Base-by-base conservation (phyloP, 768 basidiomycete genomes). In the Coprinopsis marcescibilis region DNA sequence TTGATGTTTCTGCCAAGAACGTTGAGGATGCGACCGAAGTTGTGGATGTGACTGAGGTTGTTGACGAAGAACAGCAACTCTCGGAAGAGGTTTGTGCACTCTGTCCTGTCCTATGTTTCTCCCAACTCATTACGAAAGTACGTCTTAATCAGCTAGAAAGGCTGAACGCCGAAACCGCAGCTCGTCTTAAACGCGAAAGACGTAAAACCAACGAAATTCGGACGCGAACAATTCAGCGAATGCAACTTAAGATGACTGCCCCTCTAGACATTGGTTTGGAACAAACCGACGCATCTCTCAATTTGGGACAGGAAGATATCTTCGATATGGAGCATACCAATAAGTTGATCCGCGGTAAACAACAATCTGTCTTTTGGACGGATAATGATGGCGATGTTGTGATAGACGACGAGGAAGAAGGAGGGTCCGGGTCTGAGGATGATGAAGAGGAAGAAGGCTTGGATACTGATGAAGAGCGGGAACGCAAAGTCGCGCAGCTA, bases 191-290 rank as follows among this genome's bases (percentile, higher is more conserved):
- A 62, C 84, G 88, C 6, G 87, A 90, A 55, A 78, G 88, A 44
- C 79, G 92, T 45, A 78, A 82, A 27, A 81, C 84, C 2, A 97
- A 97, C 65, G 96, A 98, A 68, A 72, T 88, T 58, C 90, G 88
- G 66, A 73, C 78, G 23, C 81, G 85, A 53, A 89, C 91, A 1
- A 83, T 98, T 32, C 89, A 91, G 59, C 85, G 94, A 43, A 87
- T 98, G 81, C 96, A 98, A 61, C 75, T 98, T 37, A 85, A 89
- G 60, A 99, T 99, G 96, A 89, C 88, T 11, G 91, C 92, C 15
- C 96, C 96, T n/a, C 70, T 94, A 54, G 96, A 97, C 56, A 93
- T 98, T 53, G 94, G 93, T 61, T 65, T 93, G 49, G 89, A 92
- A 57, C 86, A 87, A 56, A 72, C 77, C 43, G 92, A 95, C 53